Conservation (phyloP, 2,329 filamentous ascomycete genomes). For the Trichoderma asperellum region DNA sequence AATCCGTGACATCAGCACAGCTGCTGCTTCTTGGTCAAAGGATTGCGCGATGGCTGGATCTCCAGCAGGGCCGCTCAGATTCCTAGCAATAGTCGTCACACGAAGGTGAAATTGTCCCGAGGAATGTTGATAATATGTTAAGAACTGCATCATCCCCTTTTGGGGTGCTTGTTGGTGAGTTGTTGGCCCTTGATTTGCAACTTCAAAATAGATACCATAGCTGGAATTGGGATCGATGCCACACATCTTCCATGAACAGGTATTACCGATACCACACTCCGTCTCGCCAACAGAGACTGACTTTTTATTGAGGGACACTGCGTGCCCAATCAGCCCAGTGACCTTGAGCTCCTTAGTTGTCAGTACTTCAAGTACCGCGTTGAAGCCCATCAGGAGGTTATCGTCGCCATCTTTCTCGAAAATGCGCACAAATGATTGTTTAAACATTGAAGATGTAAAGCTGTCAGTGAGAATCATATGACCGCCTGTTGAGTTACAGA, state of each 20-base stretch:
- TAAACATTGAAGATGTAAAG: conserved; percentile 99
- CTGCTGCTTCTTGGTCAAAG: conserved; percentile 97
- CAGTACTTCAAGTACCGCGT: conserved; percentile 90
- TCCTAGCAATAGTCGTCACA: conserved; percentile 90
- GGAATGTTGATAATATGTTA: conserved; percentile 98
- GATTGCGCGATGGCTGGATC: conserved; percentile 95
- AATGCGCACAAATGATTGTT: conserved; percentile 94
- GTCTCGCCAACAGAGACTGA: conserved; percentile 96
- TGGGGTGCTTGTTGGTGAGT: conserved; percentile 84
- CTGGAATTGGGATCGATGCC: conserved; percentile 92
- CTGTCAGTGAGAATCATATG: conserved; percentile 99
- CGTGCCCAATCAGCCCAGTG: conserved; percentile 94
- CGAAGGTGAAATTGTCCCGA: conserved; percentile 95
- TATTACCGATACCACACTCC: conserved; percentile 97
- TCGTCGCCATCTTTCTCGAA: conserved; percentile 97
- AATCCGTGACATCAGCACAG: conserved; percentile 98
- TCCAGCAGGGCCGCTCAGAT: conserved; percentile 88
- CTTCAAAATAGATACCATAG: conserved; percentile 97
- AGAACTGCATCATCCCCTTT: conserved; percentile 95
- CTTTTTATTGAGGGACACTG: conserved; percentile 96
- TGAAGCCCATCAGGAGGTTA: conserved; percentile 97
- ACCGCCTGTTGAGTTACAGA: conserved; percentile 93
- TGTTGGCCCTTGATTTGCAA: conserved; percentile 89
- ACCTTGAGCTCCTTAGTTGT: conserved; percentile 99
- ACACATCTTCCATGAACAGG: conserved; percentile 99